A percentile compares a stretch with the other conserved stretches of the same genome.
Evolutionary conservation across 192 early-diverging fungal species (phyloP).

Genomic region (Coemansia sp.): DNA sequence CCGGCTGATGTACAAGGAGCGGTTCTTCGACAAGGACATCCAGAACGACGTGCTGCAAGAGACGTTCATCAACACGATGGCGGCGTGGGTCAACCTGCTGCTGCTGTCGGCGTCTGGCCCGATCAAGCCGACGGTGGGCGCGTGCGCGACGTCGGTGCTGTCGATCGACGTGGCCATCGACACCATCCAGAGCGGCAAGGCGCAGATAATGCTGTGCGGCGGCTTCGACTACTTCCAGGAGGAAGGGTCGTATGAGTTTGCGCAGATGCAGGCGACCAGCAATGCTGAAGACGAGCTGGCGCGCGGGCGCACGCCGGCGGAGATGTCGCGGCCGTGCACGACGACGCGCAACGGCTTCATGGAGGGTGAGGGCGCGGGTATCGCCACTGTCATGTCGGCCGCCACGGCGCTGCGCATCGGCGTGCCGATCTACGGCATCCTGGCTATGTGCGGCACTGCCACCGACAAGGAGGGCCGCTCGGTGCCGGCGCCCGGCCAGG

Average conservation of each 20-base stretch:
- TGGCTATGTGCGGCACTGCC: conserved; percentile 86
- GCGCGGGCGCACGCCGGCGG: conserved; percentile 79
- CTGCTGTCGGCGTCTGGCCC: conserved; percentile 91
- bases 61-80: conserved; percentile 66
- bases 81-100: conserved; percentile 97
- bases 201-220: conserved; percentile 91
- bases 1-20: conserved; percentile 78
- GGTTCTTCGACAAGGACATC: conserved; percentile 78
- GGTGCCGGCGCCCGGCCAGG: conserved; percentile 93
- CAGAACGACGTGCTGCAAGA: conserved; percentile 95
- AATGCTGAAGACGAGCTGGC: conserved; percentile 82
- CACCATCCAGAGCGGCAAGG: conserved; percentile 86
- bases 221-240: conserved; percentile 93
- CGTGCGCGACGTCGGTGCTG: conserved; percentile 90
- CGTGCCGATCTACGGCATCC: conserved; percentile 88
- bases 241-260: conserved; percentile 94
- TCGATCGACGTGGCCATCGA: conserved; percentile 93
- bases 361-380: conserved; percentile 93
- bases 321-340: conserved; percentile 94
- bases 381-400: conserved; percentile 90
- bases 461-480: conserved; percentile 94
- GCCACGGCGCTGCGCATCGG: conserved; percentile 89
- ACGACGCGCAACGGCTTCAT: conserved; percentile 90
- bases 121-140: conserved; percentile 78
- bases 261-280: conserved; percentile 97